Evolutionary conservation across 805 yeast genomes (phyloP).

Genomic region (Ogataea trehaloabstinens): DNA sequence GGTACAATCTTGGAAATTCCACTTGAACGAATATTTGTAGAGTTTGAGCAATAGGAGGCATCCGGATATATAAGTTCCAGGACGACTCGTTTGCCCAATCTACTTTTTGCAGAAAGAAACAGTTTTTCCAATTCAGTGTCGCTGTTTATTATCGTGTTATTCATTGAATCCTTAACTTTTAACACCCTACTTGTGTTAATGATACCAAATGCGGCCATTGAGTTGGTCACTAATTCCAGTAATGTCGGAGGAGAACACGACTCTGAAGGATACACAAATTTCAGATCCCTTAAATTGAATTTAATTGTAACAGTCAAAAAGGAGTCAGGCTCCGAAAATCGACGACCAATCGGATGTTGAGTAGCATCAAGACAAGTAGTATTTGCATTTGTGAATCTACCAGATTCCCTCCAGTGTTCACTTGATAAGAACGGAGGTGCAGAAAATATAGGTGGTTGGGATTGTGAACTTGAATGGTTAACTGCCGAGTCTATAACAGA

Average conservation of each 20-base stretch:
- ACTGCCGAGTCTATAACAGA: constrained; percentile 20
- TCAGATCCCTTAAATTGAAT: constrained; percentile 53
- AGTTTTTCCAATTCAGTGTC: constrained; percentile 48
- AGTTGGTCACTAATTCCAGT: constrained; percentile 75
- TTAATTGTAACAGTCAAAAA: constrained; percentile 41
- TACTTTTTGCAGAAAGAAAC: constrained; percentile 29
- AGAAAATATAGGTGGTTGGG: neutral
- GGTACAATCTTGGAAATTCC: no score
- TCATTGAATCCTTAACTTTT: constrained; percentile 33
- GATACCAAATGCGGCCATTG: constrained; percentile 67
- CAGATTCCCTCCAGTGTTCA: neutral
- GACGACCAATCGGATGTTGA: neutral
- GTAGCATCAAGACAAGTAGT: constrained; percentile 1
- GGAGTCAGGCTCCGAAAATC: constrained; percentile 18
- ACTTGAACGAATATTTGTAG: no score
- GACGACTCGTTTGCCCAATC: constrained; percentile 32
- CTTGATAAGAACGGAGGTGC: neutral
- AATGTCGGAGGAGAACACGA: constrained; percentile 80
- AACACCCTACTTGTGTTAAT: constrained; percentile 34
- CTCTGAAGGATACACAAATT: constrained; percentile 61
- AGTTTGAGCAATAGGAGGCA: no score
- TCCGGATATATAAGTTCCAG: constrained; percentile 38
- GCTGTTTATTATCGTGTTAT: constrained; percentile 35
- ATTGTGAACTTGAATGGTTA: neutral
- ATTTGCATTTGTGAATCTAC: neutral